Percentiles rank a stretch among this genome's conserved stretches.
phyloP scores from a whole-genome alignment of 768 basidiomycete species.

The Lactarius indigo region DNA sequence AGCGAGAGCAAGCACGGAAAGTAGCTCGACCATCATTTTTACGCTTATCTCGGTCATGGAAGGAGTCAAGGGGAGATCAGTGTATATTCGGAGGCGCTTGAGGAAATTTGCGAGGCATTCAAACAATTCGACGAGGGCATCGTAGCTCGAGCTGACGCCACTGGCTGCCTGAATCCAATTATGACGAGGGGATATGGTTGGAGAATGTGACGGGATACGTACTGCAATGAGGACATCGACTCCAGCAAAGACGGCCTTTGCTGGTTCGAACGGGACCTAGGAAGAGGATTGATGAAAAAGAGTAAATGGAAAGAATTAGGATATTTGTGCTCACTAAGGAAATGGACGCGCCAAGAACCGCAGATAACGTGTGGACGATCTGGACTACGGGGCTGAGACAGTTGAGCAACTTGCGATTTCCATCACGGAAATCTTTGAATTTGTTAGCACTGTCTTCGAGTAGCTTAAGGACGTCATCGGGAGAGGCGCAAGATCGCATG shows the following conservation, averaged over 20 bases:
- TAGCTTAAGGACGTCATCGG: not conserved
- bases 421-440: not conserved
- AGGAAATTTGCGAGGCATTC: no score
- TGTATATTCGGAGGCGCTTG: no score
- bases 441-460: not conserved
- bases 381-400: not conserved
- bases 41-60: no score
- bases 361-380: no score
- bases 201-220: not conserved
- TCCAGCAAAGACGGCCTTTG: not conserved
- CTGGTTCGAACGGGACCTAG: not conserved
- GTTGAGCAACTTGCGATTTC: not conserved
- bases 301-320: not conserved
- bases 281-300: no score
- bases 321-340: not conserved
- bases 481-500: not conserved
- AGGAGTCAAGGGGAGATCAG: no score
- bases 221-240: slow-evolving; percentile 1
- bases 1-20: no score
- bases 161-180: no score
- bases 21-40: no score
- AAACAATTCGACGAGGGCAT: no score
- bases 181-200: no score
- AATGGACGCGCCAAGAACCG: not conserved
- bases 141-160: no score